phyloP scores from a whole-genome alignment of 116 monocot genomes.

The Zostera marina region DNA sequence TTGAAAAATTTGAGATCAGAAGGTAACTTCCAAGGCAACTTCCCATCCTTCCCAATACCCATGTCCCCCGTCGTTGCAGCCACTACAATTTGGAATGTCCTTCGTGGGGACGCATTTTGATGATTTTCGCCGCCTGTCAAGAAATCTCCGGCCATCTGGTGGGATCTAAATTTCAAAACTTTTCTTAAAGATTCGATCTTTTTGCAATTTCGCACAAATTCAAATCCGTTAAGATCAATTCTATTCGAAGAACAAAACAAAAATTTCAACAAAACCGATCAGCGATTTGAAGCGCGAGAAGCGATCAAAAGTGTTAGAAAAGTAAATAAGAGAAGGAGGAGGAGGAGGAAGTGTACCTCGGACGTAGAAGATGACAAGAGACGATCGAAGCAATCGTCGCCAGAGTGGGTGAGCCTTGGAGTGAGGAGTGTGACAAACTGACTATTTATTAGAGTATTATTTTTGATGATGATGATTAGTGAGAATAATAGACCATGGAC shows the following conservation, averaged over 20 bases:
- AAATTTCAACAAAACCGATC: too few species aligned
- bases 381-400: too few species aligned
- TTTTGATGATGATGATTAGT: too few species aligned
- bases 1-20: conserved; percentile 85
- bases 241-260: background rate
- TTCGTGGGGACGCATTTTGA: conserved; percentile 16
- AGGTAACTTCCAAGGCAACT: conserved; percentile 74
- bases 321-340: too few species aligned
- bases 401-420: too few species aligned
- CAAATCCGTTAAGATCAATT: background rate
- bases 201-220: background rate
- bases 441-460: too few species aligned
- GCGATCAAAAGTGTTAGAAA: too few species aligned
- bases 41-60: conserved; percentile 87
- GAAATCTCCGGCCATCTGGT: background rate
- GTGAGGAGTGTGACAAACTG: too few species aligned
- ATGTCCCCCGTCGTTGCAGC: conserved; percentile 65
- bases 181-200: background rate
- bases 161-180: background rate
- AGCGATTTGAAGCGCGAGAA: too few species aligned
- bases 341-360: too few species aligned
- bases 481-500: too few species aligned
- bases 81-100: conserved; percentile 83
- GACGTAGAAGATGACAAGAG: too few species aligned
- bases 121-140: conserved; percentile 11